Evolutionary conservation across 2,329 filamentous ascomycete species (phyloP).

Genomic region (Alternaria infectoria): DNA sequence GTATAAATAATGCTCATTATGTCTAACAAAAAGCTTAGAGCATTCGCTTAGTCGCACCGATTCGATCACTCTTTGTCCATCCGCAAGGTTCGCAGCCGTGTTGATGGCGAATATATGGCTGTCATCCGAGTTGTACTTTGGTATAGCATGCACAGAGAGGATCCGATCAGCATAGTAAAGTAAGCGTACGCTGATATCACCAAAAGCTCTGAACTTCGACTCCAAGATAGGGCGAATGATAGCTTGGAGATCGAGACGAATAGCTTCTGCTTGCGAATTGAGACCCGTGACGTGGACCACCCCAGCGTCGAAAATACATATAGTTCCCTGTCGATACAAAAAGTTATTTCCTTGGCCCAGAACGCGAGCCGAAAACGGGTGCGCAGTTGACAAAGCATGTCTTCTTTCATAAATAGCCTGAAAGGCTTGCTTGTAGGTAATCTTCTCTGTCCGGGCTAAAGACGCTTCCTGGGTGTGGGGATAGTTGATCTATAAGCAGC

Average conservation of each 20-base stretch:
- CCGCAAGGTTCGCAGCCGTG: slow-evolving; percentile 12
- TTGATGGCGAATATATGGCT: slow-evolving; percentile 37
- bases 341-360: slow-evolving; percentile 67
- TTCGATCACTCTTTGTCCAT: slow-evolving; percentile 48
- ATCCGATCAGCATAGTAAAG: slow-evolving; percentile 44
- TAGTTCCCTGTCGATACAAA: slow-evolving; percentile 66
- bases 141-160: slow-evolving; percentile 34
- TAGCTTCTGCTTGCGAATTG: slow-evolving; percentile 39
- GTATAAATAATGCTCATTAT: slow-evolving; percentile 66
- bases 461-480: slow-evolving; percentile 55
- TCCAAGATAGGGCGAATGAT: slow-evolving; percentile 17
- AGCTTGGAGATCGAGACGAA: slow-evolving; percentile 29
- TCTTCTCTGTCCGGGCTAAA: slow-evolving; percentile 44
- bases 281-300: slow-evolving; percentile 66
- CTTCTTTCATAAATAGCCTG: slow-evolving; percentile 67
- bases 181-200: slow-evolving; percentile 51
- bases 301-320: slow-evolving; percentile 66
- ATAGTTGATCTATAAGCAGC: slow-evolving; percentile 46
- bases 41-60: slow-evolving; percentile 33
- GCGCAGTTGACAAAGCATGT: slow-evolving; percentile 64
- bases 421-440: slow-evolving; percentile 61
- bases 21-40: slow-evolving; percentile 70
- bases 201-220: slow-evolving; percentile 2
- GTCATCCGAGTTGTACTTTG: slow-evolving; percentile 12
- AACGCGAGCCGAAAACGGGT: slow-evolving; percentile 67